Percentiles rank a stretch among this genome's conserved stretches.
Conservation (phyloP, 441 rosid genomes). For the Brassica balearica region DNA sequence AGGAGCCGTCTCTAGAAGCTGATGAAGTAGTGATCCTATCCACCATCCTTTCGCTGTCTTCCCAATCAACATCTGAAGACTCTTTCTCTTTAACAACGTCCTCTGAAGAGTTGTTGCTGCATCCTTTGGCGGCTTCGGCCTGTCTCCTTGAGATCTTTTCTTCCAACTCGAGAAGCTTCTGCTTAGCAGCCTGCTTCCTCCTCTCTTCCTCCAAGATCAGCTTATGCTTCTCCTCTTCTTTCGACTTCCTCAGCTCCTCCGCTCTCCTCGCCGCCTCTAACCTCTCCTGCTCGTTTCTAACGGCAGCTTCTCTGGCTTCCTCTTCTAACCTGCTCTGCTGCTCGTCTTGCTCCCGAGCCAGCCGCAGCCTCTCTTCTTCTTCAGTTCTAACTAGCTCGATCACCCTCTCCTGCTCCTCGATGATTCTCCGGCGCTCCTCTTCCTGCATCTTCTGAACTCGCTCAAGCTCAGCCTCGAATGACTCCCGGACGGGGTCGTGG, state of each 20-base stretch:
- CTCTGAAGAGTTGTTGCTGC: conserved; percentile 51
- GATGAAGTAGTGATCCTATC: conserved; percentile 86
- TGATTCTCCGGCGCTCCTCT: conserved; percentile 71
- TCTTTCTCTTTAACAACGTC: conserved; percentile 62
- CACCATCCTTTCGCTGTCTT: conserved; percentile 87
- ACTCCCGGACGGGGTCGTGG: conserved; percentile 93
- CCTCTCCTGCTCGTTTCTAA: conserved; percentile 89
- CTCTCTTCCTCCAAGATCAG: conserved; percentile 90
- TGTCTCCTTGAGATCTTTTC: conserved; percentile 89
- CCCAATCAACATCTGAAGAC: conserved; percentile 75
- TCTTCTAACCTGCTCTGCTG: conserved; percentile 75
- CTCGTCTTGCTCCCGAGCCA: conserved; percentile 85
- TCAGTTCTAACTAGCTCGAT: conserved; percentile 82
- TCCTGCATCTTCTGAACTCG: conserved; percentile 98
- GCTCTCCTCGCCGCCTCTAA: conserved; percentile 70
- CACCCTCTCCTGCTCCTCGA: conserved; percentile 88
- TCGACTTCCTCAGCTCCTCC: conserved; percentile 83
- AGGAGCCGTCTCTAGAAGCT: conserved; percentile 65
- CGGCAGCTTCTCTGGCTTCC: conserved; percentile 86
- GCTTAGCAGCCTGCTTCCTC: conserved; percentile 95
- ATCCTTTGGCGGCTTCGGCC: conserved; percentile 59
- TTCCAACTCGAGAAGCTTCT: conserved; percentile 93
- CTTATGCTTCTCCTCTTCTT: conserved; percentile 90
- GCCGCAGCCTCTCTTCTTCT: conserved; percentile 81
- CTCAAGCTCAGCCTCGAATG: conserved; percentile 99